phyloP scores from a whole-genome alignment of 1,284 basidiomycete genomes.

The Leccinum huronense region DNA sequence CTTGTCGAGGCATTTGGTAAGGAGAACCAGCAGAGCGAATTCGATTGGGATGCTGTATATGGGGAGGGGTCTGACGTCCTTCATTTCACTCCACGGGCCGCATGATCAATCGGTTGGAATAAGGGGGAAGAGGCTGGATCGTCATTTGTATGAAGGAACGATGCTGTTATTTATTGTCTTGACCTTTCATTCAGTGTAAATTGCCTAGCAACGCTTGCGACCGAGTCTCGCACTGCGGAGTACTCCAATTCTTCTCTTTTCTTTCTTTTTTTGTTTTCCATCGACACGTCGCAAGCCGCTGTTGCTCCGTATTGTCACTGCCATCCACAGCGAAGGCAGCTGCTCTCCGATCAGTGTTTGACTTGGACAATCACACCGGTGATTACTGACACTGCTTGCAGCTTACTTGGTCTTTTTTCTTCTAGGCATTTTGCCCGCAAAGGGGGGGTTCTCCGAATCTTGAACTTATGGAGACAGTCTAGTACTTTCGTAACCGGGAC shows the following conservation, averaged over 20 bases:
- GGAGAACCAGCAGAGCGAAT: conserved; percentile 66
- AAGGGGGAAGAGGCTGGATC: conserved; percentile 19
- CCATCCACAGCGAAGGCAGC: conserved; percentile 16
- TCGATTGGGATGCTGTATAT: conserved; percentile 65
- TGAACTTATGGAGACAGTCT: not conserved
- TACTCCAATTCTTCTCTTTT: not conserved
- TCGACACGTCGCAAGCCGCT: not conserved
- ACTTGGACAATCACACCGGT: conserved; percentile 3
- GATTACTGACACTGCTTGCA: conserved; percentile 13
- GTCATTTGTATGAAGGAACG: conserved; percentile 19
- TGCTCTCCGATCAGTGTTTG: conserved; percentile 4
- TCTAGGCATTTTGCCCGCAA: not conserved
- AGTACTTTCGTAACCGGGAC: conserved; percentile 15
- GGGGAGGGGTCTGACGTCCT: conserved; percentile 66
- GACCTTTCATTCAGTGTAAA: conserved; percentile 14
- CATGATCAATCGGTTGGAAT: conserved; percentile 17
- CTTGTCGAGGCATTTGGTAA: conserved; percentile 63
- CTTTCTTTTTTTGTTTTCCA: not conserved
- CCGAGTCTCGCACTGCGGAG: conserved; percentile 4
- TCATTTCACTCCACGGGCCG: conserved; percentile 45
- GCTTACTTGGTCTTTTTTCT: conserved; percentile 6
- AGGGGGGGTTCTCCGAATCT: conserved; percentile 4
- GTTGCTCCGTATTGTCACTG: not conserved
- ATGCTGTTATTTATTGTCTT: conserved; percentile 25
- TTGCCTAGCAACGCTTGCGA: conserved; percentile 30